phyloP scores from a whole-genome alignment of 1,139 yeast species.

The Candida sp. region DNA sequence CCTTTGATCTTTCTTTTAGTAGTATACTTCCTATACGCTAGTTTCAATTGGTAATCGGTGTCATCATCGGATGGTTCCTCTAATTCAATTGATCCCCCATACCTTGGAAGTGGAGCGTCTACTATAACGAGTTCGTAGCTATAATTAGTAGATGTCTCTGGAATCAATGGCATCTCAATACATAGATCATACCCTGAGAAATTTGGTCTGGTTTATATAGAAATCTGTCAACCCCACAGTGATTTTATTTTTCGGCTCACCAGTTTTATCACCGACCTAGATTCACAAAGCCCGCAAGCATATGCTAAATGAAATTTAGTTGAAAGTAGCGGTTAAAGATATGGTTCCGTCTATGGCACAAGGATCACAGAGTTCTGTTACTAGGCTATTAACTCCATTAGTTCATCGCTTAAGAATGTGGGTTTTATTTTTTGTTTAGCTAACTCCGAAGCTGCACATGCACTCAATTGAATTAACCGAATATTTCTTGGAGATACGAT shows the following conservation, averaged over 20 bases:
- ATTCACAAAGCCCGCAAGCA: neutral
- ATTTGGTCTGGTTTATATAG: no score
- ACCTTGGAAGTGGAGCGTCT: slow-evolving; percentile 30
- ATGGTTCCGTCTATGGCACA: no score
- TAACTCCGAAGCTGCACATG: no score
- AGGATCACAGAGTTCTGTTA: no score
- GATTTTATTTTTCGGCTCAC: neutral
- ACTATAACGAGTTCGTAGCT: slow-evolving; percentile 7
- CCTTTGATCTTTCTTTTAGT: slow-evolving; percentile 14
- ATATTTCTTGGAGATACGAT: no score
- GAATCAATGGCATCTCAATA: slow-evolving; percentile 10
- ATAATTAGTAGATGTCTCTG: slow-evolving; percentile 9
- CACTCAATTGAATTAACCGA: no score
- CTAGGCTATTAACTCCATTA: no score
- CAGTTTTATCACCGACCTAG: neutral
- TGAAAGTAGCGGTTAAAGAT: no score
- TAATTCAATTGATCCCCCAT: slow-evolving; percentile 21
- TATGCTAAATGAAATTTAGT: neutral
- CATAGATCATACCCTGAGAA: no score
- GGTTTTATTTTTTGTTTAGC: no score
- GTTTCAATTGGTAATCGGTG: slow-evolving; percentile 23
- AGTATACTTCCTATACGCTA: slow-evolving; percentile 34
- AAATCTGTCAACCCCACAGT: neutral
- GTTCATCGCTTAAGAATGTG: no score
- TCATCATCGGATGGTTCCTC: slow-evolving; percentile 15